Conservation (phyloP, 306 rosid species). For the Cucurbita moschata region DNA sequence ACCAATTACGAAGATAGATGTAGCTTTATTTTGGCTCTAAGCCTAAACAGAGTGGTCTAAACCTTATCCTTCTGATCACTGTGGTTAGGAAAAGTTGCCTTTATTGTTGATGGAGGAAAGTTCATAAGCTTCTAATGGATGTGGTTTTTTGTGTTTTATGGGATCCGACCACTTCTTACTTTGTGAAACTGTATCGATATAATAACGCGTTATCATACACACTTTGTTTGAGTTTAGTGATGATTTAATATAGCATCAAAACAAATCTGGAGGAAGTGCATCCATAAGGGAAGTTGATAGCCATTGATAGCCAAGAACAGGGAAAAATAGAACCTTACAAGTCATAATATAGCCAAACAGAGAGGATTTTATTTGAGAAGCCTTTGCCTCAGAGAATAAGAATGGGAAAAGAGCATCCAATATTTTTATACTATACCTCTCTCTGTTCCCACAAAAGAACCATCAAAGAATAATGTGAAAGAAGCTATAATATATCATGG, state of each 20-base stretch:
- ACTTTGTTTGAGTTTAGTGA: no score
- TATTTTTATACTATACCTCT: no score
- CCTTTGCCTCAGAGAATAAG: background rate
- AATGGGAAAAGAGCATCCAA: background rate
- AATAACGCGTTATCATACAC: no score
- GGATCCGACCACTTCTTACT: background rate
- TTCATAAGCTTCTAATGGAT: background rate
- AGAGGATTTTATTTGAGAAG: background rate
- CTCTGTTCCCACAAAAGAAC: no score
- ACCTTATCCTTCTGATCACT: background rate
- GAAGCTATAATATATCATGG: no score
- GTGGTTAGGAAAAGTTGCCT: background rate
- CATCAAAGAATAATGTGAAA: no score
- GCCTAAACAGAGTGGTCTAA: constrained; percentile 1
- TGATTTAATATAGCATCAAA: no score
- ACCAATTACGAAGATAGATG: background rate
- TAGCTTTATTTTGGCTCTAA: background rate
- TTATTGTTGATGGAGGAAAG: background rate
- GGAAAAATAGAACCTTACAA: background rate
- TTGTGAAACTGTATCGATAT: background rate
- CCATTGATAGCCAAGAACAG: background rate
- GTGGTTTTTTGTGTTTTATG: background rate
- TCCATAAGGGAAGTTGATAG: background rate
- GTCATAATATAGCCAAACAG: no score
- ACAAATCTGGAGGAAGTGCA: background rate